These are phyloP conservation scores for Cardamine resedifolia DNA, from an alignment of 345 rosid species.

Conservation along the genomic window DNA sequence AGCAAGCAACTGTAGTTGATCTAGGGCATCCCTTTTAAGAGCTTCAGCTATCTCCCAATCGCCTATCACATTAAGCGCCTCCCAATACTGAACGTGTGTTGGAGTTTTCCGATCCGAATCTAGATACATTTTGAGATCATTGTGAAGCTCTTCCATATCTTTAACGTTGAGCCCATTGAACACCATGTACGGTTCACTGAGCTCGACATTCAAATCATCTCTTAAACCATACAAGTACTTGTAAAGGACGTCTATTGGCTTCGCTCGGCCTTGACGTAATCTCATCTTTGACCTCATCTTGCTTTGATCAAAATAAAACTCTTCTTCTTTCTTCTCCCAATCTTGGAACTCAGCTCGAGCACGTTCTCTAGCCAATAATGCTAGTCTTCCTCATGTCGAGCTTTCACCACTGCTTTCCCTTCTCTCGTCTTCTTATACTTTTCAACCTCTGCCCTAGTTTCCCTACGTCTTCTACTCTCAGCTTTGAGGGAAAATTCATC, in stretches of 20 bases:
- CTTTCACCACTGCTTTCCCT: slow-evolving; percentile 84
- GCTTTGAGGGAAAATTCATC: slow-evolving; percentile 74
- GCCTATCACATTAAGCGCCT: no score
- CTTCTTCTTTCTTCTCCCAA: slow-evolving; percentile 95
- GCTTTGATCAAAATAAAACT: slow-evolving; percentile 95
- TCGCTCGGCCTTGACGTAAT: slow-evolving; percentile 74
- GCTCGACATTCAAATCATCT: slow-evolving; percentile 70
- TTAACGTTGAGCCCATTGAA: no score
- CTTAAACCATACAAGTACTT: slow-evolving; percentile 66
- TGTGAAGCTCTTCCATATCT: no score
- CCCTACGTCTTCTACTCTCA: slow-evolving; percentile 71
- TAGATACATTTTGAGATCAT: no score
- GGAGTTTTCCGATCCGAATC: no score
- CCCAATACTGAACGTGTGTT: no score
- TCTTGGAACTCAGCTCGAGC: slow-evolving; percentile 95
- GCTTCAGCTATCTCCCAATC: no score
- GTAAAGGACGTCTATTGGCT: slow-evolving; percentile 79
- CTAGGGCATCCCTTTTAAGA: no score
- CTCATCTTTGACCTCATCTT: slow-evolving; percentile 81
- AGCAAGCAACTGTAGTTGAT: no score
- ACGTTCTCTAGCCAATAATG: slow-evolving; percentile 84
- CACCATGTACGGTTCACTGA: slow-evolving; percentile 90
- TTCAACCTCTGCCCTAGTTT: slow-evolving; percentile 89
- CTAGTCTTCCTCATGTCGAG: slow-evolving; percentile 93
- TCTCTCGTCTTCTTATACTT: slow-evolving; percentile 91